Percentiles rank a stretch among this genome's conserved stretches.
These are phyloP conservation scores for Luffa aegyptiaca DNA, from an alignment of 306 rosid genomes.

Conservation along the genomic window DNA sequence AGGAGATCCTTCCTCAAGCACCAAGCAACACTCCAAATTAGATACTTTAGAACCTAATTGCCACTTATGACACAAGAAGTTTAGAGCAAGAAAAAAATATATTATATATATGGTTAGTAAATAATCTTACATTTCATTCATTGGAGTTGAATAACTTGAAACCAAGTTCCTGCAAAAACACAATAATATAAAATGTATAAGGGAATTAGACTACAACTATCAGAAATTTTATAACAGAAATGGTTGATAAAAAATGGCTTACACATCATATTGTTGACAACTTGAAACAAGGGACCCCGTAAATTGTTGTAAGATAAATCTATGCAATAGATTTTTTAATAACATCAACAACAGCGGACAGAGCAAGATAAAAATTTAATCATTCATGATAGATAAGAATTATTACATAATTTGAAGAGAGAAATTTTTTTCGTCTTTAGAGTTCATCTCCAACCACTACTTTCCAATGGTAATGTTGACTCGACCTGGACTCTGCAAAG, in stretches of 20 bases:
- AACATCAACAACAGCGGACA: neutral
- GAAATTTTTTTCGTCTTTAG: too few relatives aligned
- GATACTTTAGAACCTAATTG: constrained; percentile 3
- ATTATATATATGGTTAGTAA: neutral
- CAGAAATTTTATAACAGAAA: neutral
- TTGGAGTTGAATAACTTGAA: constrained; percentile 39
- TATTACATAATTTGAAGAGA: neutral
- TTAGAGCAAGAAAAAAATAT: neutral
- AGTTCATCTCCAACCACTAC: too few relatives aligned
- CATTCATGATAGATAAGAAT: neutral
- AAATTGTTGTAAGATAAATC: constrained; percentile 84
- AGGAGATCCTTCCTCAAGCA: constrained; percentile 55
- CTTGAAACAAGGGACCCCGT: constrained; percentile 24
- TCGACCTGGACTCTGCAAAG: too few relatives aligned
- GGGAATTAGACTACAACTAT: neutral
- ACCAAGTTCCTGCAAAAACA: constrained; percentile 47
- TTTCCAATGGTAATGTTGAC: too few relatives aligned
- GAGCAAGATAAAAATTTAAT: neutral
- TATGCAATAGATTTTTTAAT: constrained; percentile 27
- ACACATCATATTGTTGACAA: constrained; percentile 40
- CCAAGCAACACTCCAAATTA: constrained; percentile 24
- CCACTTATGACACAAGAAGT: neutral
- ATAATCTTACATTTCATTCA: constrained; percentile 29
- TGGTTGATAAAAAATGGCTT: constrained; percentile 23
- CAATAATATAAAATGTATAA: neutral